Conservation (phyloP, 768 basidiomycete genomes). For the Amanita pseudoporphyria region DNA sequence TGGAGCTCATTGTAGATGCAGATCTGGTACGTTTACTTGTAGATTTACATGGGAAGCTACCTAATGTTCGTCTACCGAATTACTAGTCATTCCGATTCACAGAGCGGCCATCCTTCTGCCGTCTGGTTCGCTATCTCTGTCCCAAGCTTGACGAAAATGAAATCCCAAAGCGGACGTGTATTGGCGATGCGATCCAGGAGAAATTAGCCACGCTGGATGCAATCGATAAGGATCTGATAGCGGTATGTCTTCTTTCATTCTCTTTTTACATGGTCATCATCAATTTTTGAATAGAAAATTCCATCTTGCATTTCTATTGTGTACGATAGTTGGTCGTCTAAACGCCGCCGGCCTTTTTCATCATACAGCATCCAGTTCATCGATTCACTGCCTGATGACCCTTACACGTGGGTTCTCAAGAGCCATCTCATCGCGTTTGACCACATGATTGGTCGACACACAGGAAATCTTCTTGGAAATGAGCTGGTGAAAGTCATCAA, state of each 20-base stretch:
- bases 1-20: conserved; percentile 11
- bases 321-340: conserved; percentile 12
- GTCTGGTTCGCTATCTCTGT: conserved; percentile 5
- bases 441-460: conserved; percentile 9
- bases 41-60: too few species aligned
- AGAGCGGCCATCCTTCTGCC: conserved; percentile 6
- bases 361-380: conserved; percentile 12
- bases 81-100: conserved; percentile 13
- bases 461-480: not conserved
- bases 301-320: conserved; percentile 8
- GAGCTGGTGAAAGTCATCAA: not conserved
- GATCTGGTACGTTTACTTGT: conserved; percentile 10
- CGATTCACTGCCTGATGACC: not conserved
- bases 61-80: too few species aligned
- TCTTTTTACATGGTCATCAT: too few species aligned
- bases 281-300: conserved; percentile 9
- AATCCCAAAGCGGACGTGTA: conserved; percentile 11
- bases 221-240: conserved; percentile 6
- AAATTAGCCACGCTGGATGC: conserved; percentile 9
- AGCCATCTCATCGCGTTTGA: conserved; percentile 11
- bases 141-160: conserved; percentile 4
- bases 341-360: conserved; percentile 7
- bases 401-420: conserved; percentile 9
- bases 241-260: too few species aligned
- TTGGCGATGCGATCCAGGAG: conserved; percentile 5